These are phyloP conservation scores for Gossypium schwendimanii DNA, from an alignment of 441 rosid species.

Conservation along the genomic window DNA sequence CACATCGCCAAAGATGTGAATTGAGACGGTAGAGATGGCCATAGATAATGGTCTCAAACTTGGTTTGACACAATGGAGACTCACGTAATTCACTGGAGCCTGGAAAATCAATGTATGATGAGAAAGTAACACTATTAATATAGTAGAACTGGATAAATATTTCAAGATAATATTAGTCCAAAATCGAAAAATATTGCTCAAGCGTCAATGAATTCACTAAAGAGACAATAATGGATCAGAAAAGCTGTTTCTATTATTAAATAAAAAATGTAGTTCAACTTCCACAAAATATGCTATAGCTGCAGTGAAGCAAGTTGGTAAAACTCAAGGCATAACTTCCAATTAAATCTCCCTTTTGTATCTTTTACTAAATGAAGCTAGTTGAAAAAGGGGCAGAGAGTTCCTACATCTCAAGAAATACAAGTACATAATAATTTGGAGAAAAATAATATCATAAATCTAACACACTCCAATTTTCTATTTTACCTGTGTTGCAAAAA, in stretches of 20 bases:
- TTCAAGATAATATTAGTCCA: neutral
- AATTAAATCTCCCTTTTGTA: neutral
- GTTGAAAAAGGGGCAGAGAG: neutral
- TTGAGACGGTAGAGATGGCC: slow-evolving; percentile 62
- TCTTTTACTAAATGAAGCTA: neutral
- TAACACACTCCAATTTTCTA: slow-evolving; percentile 1
- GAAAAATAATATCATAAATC: slow-evolving; percentile 1
- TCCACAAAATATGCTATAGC: neutral
- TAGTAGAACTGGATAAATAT: neutral
- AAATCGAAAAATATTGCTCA: neutral
- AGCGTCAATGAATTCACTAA: neutral
- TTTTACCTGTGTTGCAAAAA: slow-evolving; percentile 69
- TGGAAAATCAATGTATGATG: slow-evolving; percentile 16
- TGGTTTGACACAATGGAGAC: slow-evolving; percentile 62
- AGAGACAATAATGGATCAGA: neutral
- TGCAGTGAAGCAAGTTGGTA: neutral
- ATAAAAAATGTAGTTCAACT: neutral
- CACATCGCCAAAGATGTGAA: slow-evolving; percentile 68
- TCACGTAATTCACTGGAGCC: slow-evolving; percentile 65
- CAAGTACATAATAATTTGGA: neutral
- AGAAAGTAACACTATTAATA: neutral
- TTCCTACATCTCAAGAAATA: neutral
- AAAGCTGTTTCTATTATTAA: neutral
- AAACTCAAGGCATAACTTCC: neutral
- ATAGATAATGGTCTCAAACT: slow-evolving; percentile 66